Evolutionary conservation across 1,284 basidiomycete species (phyloP), one percentile per base, ranked within the genome.

Genomic region (Ganoderma leucocontextum): DNA sequence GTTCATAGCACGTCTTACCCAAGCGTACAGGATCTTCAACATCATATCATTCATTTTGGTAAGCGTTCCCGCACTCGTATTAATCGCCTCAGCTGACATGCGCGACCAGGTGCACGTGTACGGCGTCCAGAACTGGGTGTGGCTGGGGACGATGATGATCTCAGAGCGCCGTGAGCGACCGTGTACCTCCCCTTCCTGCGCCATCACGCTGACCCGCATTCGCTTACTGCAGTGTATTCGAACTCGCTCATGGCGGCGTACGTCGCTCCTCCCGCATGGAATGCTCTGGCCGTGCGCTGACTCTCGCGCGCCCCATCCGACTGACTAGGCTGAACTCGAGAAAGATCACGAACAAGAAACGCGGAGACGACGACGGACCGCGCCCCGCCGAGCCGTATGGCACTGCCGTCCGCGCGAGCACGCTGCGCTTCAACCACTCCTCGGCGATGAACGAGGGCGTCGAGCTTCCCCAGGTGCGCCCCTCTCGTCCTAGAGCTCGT

Each of bases 81-180:
- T 3, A 7, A 6, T 22, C 4, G 22, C n/a, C 22, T n/a, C 1
- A 10, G 4, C 47, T 49, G 22, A 49, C 22, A 19, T 4, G n/a
- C 22, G 17, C 35, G 19, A 13, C 35, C 4, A 62, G 60, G 60
- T 49, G 41, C 60, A 62, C 25, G 29, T 49, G 2, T 62, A 62
- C 19, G 60, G 60, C 7, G 17, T 49, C 9, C 10, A 4, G n/a
- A 61, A 61, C 42, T 61, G 41, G 41, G 33, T 33, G 1, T 62
- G 60, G 60, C 33, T 62, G 1, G 60, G 41, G 19, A 62, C 41
- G 22, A 49, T 62, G 33, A 62, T 62, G 60, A n/a, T 62, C 33
- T 44, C 60, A 36, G 60, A 62, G 33, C 39, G 42, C 39, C 42
- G 44, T 62, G 42, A 49, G 60, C 22, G 7, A 4, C 36, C 6